phyloP scores from a whole-genome alignment of 164 flowering plant species.

The Paratinospora sagittata region DNA sequence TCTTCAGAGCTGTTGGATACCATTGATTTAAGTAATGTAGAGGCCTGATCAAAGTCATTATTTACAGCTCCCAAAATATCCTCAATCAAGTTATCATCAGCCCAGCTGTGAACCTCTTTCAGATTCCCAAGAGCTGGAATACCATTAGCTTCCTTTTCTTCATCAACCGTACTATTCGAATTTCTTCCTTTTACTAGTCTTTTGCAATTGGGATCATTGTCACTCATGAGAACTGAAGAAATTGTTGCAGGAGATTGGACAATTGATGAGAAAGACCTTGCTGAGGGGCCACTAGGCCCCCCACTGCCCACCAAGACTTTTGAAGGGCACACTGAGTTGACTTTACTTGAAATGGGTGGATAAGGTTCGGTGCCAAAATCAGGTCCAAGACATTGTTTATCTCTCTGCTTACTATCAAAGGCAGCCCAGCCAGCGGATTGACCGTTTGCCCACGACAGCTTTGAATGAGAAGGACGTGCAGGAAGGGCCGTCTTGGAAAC shows the following conservation, averaged over 20 bases:
- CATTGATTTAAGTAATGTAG: conserved; percentile 49
- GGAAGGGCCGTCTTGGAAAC: conserved; percentile 11
- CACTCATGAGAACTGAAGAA: neutral
- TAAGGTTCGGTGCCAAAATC: conserved; percentile 35
- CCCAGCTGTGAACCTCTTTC: conserved; percentile 51
- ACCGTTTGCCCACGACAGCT: conserved; percentile 31
- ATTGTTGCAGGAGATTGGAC: neutral
- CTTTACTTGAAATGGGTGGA: conserved; percentile 37
- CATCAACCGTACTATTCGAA: conserved; percentile 11
- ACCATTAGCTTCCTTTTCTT: conserved; percentile 8
- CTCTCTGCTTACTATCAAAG: conserved; percentile 43
- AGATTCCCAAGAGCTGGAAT: conserved; percentile 30
- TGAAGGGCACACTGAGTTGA: conserved; percentile 10
- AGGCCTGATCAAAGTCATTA: conserved; percentile 47
- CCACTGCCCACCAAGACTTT: conserved; percentile 8
- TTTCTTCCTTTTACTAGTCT: conserved; percentile 9
- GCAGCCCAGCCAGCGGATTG: conserved; percentile 78
- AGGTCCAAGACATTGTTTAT: conserved; percentile 28
- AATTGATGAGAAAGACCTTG: conserved; percentile 50
- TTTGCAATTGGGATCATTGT: neutral
- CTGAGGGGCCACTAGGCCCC: conserved; percentile 9
- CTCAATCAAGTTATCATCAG: conserved; percentile 58
- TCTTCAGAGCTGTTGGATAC: conserved; percentile 22
- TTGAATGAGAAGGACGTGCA: conserved; percentile 11
- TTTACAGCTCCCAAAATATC: conserved; percentile 60